Evolutionary conservation across 2,329 filamentous ascomycete species (phyloP).

Genomic region (Beauveria scarabaeidicola): DNA sequence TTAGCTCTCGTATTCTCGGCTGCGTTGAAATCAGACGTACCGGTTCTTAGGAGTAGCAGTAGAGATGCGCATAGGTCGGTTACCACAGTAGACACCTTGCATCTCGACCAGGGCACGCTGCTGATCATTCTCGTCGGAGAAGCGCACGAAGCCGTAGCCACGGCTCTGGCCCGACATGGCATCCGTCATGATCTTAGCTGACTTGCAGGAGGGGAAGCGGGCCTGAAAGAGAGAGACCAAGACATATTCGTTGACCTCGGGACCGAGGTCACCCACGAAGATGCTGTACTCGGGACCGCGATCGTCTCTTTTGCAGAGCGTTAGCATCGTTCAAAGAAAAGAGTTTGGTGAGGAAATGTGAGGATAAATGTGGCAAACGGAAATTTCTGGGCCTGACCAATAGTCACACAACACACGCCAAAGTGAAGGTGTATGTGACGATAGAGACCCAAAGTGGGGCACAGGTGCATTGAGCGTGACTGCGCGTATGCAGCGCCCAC

Average conservation of each 20-base stretch:
- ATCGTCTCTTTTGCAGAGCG: conserved; percentile 59
- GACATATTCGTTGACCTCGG: conserved; percentile 97
- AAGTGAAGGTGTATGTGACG: conserved; percentile 3
- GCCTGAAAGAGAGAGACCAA: conserved; percentile 94
- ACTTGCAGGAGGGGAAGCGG: conserved; percentile 96
- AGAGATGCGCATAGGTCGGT: conserved; percentile 96
- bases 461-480: background rate
- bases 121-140: conserved; percentile 91
- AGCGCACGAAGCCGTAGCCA: conserved; percentile 95
- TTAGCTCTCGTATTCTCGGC: conserved; percentile 13
- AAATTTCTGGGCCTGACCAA: background rate
- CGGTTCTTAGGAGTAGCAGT: conserved; percentile 96
- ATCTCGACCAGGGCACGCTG: conserved; percentile 94
- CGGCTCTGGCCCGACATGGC: conserved; percentile 96
- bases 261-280: conserved; percentile 94
- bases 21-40: conserved; percentile 25
- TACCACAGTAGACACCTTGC: conserved; percentile 98
- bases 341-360: background rate
- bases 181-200: conserved; percentile 99
- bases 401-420: background rate
- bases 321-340: background rate
- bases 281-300: conserved; percentile 94
- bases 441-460: conserved; percentile 8
- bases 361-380: conserved; percentile 5
- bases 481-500: background rate